Percentiles rank a stretch among this genome's conserved stretches.
Conservation (phyloP, 2,329 filamentous ascomycete species). For the Cordyceps javanica region DNA sequence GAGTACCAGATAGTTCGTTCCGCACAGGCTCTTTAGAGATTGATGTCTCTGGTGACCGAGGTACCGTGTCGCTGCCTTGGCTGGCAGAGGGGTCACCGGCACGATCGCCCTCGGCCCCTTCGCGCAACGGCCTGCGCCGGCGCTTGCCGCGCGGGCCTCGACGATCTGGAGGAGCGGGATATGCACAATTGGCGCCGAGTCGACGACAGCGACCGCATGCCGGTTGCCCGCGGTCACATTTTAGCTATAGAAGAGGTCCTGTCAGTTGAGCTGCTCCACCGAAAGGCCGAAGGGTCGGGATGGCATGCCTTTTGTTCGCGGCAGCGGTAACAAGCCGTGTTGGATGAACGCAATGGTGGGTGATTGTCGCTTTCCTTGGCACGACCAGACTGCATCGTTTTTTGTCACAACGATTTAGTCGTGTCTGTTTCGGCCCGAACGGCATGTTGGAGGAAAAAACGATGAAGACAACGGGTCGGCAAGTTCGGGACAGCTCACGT, state of each 20-base stretch:
- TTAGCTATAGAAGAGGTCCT: neutral
- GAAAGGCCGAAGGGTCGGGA: neutral
- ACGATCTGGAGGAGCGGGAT: constrained; percentile 1
- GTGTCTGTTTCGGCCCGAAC: neutral
- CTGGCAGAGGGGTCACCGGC: no score
- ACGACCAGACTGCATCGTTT: neutral
- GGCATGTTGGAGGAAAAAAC: no score
- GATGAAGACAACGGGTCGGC: no score
- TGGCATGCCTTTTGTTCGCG: neutral
- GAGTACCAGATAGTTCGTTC: neutral
- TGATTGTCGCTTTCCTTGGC: neutral
- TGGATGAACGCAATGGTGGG: neutral
- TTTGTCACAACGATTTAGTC: neutral
- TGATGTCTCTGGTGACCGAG: neutral
- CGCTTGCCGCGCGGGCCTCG: neutral
- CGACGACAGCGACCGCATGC: neutral
- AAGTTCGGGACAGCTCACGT: neutral
- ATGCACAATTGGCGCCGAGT: neutral
- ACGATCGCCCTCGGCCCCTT: neutral
- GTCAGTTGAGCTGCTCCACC: neutral
- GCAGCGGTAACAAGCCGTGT: constrained; percentile 2
- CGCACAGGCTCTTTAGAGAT: neutral
- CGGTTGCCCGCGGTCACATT: neutral
- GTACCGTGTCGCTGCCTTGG: neutral
- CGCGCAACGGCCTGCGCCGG: neutral